These are phyloP conservation scores for Arthrocladium fulminans DNA, from an alignment of 2,329 filamentous ascomycete genomes.

Conservation along the genomic window DNA sequence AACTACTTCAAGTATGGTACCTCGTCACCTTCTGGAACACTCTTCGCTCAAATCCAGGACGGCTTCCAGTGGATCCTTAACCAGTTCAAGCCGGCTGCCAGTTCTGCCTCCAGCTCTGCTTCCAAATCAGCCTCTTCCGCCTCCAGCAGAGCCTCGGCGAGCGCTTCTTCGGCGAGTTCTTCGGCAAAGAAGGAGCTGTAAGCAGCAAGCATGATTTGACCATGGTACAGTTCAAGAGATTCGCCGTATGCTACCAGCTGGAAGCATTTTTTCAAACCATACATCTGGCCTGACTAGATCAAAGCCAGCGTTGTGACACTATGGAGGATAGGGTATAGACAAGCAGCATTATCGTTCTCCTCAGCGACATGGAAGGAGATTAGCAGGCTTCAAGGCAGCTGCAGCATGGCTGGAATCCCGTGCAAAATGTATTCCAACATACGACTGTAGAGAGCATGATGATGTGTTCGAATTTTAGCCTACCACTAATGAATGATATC, in stretches of 20 bases:
- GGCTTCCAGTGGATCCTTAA: slow-evolving; percentile 40
- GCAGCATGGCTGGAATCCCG: background rate
- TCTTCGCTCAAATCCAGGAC: slow-evolving; percentile 54
- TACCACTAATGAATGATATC: no score
- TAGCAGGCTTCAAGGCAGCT: background rate
- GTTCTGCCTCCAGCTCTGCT: slow-evolving; percentile 24
- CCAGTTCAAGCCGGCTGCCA: slow-evolving; percentile 41
- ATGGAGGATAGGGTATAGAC: background rate
- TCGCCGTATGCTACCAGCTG: no score
- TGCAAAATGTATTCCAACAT: background rate
- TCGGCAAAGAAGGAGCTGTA: slow-evolving; percentile 18
- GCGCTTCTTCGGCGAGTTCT: slow-evolving; percentile 12
- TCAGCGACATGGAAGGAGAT: background rate
- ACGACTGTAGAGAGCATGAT: background rate
- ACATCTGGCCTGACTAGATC: no score
- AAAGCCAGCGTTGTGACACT: no score
- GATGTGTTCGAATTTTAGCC: no score
- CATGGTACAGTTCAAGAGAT: background rate
- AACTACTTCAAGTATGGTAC: slow-evolving; percentile 73
- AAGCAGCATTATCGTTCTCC: background rate
- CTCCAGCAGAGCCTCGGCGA: slow-evolving; percentile 12
- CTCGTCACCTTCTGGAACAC: slow-evolving; percentile 53
- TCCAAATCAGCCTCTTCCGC: slow-evolving; percentile 18
- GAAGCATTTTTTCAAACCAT: no score
- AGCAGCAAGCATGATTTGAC: background rate